A percentile compares a stretch with the other conserved stretches of the same genome.
Evolutionary conservation across 306 rosid species (phyloP).

Genomic region (Fragaria ananassa): DNA sequence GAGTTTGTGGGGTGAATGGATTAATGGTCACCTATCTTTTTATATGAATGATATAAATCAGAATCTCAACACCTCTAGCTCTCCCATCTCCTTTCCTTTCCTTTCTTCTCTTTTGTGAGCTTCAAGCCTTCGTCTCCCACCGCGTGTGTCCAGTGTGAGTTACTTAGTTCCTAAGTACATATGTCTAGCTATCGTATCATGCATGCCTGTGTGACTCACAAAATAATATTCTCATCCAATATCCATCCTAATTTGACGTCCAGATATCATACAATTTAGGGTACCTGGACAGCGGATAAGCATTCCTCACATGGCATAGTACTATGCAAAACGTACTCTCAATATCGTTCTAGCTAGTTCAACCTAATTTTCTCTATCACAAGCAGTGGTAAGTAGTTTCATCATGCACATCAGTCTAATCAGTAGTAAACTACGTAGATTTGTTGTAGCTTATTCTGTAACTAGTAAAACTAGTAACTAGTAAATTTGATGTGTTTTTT

Average conservation of each 20-base stretch:
- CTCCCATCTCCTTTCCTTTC: conserved; percentile 4
- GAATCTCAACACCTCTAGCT: conserved; percentile 42
- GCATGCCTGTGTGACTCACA: not conserved
- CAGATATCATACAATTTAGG: not conserved
- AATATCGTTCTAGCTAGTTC: not conserved
- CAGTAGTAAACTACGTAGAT: too few relatives aligned
- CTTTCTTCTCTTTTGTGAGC: conserved; percentile 55
- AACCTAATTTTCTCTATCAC: not conserved
- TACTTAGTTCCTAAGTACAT: conserved; percentile 48
- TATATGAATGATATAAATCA: conserved; percentile 38
- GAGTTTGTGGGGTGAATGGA: conserved; percentile 45
- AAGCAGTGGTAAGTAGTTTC: not conserved
- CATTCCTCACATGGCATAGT: not conserved
- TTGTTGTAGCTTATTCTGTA: too few relatives aligned
- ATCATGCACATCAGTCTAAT: not conserved
- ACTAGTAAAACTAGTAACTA: too few relatives aligned
- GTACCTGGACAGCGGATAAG: not conserved
- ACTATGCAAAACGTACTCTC: not conserved
- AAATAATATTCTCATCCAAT: conserved; percentile 3
- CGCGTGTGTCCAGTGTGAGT: conserved; percentile 46
- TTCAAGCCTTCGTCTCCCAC: conserved; percentile 45
- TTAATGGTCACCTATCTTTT: conserved; percentile 40
- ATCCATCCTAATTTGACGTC: not conserved
- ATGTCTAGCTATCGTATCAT: not conserved
- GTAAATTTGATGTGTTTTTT: too few relatives aligned